Base-by-base conservation (phyloP, 179 eudicot genomes). In the Gypsophila paniculata region DNA sequence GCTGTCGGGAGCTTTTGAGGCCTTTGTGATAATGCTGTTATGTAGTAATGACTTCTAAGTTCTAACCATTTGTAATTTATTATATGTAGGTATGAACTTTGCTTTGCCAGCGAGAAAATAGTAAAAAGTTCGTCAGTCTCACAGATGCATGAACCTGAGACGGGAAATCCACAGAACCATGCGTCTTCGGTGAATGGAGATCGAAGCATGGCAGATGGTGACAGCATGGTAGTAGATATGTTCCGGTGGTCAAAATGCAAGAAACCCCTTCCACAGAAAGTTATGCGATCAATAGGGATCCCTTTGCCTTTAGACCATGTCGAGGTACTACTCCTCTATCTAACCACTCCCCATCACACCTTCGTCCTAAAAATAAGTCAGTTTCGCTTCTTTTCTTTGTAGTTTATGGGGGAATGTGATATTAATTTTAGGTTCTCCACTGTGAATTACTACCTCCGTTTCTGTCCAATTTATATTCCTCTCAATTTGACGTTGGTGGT, bases 181-280 rank as follows among this genome's bases (percentile, higher is more conserved):
- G 74, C 49, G 34, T 87, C 84, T 74, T 60, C 82, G 53, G 58
- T 73, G 49, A 89, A 86, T 75, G 90, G 91, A 55, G 96, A 89
- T 65, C 80, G 81, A 79, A 80, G 73, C 79, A 62, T 42, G 48
- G 59, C 72, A 26, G 96, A 85, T 66, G 84, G 83, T 65, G 93
- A 91, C 49, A 81, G 22, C 65, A 65, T 73, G 73, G 71, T 84
- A 61, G 80, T 87, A 38, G 97, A 93, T 80, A 81, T 87, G 74
- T 93, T 89, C 81, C 84, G 98, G 70, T 91, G 90, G 91, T 93
- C 98, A 34, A 82, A 80, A 48, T 93, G 98, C 82, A 93, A 91
- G 91, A 85, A 79, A 77, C 86, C 87, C 38, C 90, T 91, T 66
- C 93, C 97, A 29, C 97, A 91, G 77, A 86, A 85, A 60, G 72